Conservation (phyloP, 768 basidiomycete genomes). For the Rhodotorula babjevae region DNA sequence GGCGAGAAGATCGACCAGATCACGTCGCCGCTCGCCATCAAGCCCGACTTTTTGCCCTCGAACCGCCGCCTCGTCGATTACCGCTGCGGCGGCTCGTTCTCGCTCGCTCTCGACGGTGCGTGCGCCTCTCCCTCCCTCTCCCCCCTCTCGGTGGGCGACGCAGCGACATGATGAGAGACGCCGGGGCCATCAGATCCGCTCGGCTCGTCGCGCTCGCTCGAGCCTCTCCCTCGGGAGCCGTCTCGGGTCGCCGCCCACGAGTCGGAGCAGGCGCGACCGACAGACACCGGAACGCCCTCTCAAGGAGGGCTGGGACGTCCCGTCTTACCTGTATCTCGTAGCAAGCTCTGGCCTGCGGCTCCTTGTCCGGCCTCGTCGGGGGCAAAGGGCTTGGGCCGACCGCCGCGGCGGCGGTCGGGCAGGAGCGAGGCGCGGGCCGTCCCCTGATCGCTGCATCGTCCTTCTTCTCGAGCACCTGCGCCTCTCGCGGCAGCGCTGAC, state of each 20-base stretch:
- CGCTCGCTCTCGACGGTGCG: slow-evolving; percentile 35
- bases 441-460: neutral
- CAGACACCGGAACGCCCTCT: neutral
- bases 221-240: no score
- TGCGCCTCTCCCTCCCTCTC: neutral
- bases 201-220: neutral
- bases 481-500: no score
- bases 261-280: neutral
- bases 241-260: no score
- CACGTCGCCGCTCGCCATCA: slow-evolving; percentile 1
- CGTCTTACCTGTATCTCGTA: neutral
- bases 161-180: slow-evolving; percentile 21
- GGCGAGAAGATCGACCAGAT: slow-evolving; percentile 34
- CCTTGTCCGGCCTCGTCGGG: no score
- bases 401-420: no score
- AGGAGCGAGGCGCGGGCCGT: neutral
- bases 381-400: no score
- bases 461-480: no score
- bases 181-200: slow-evolving; percentile 40
- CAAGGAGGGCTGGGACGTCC: neutral
- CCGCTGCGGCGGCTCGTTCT: slow-evolving; percentile 36
- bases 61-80: slow-evolving; percentile 32
- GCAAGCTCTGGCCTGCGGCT: neutral
- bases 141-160: no score
- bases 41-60: slow-evolving; percentile 10